Percentiles rank a stretch among this genome's conserved stretches.
Evolutionary conservation across 768 basidiomycete genomes (phyloP).

Genomic region (Panellus pusillus): DNA sequence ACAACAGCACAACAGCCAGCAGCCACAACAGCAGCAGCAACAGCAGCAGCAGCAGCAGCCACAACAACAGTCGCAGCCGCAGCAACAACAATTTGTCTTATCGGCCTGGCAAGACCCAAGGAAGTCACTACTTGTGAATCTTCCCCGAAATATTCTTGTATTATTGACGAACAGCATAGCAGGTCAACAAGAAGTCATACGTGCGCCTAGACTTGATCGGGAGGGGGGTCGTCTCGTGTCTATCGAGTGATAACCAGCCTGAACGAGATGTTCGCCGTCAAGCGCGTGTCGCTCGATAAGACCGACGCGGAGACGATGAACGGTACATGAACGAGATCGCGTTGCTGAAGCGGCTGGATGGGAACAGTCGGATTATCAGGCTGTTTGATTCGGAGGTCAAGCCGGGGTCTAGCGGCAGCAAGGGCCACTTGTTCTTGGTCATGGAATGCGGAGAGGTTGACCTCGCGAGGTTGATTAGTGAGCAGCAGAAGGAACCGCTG

Average conservation of each 20-base stretch:
- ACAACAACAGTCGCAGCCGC: slow-evolving; percentile 34
- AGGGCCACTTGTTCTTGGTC: slow-evolving; percentile 77
- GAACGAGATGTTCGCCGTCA: slow-evolving; percentile 85
- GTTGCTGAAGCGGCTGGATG: slow-evolving; percentile 88
- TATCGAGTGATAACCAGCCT: slow-evolving; percentile 81
- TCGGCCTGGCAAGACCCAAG: slow-evolving; percentile 41
- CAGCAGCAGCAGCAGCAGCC: slow-evolving; percentile 31
- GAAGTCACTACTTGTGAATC: slow-evolving; percentile 25
- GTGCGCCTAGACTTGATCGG: slow-evolving; percentile 88
- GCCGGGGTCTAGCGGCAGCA: slow-evolving; percentile 65
- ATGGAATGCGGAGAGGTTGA: slow-evolving; percentile 99
- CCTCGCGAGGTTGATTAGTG: slow-evolving; percentile 77
- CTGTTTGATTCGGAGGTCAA: slow-evolving; percentile 90
- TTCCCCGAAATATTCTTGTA: neutral
- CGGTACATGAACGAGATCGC: slow-evolving; percentile 96
- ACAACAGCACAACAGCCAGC: slow-evolving; percentile 25
- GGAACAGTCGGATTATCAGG: slow-evolving; percentile 89
- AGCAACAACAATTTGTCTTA: slow-evolving; percentile 29
- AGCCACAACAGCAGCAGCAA: slow-evolving; percentile 29
- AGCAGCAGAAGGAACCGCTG: slow-evolving; percentile 79
- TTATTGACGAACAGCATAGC: neutral
- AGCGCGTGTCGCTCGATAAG: slow-evolving; percentile 87
- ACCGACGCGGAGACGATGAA: slow-evolving; percentile 87
- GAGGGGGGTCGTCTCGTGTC: slow-evolving; percentile 93
- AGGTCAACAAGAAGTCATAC: slow-evolving; percentile 84